Evolutionary conservation across 2,329 filamentous ascomycete species (phyloP), one percentile per base, ranked within the genome.

Genomic region (Ophiostoma tasmaniense): DNA sequence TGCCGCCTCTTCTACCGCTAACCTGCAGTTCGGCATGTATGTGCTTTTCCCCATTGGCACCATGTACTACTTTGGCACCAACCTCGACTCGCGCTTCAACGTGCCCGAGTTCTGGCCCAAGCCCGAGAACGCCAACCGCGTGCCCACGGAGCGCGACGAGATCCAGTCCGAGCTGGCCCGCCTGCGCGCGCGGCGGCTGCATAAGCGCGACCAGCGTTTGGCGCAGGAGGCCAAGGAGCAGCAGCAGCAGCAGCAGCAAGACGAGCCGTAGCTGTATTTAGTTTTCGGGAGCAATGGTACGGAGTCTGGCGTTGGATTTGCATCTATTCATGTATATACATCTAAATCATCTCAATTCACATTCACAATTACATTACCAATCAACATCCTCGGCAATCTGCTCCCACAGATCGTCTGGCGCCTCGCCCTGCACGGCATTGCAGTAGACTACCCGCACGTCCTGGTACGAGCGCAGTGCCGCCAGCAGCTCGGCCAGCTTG

Each of bases 51-150:
- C 95, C 22, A 98, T 99, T 76, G 93, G 92, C 75, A 93, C 95
- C 84, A 99, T 99, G 95, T 98, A 96, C 85, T 99, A 99, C 83
- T 99, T 98, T 80, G 95, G 95, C 77, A 97, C 93, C 69, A 99
- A 99, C 80, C 91, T 99, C 77, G 95, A 99, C 80, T 86, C 90
- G 73, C 90, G 92, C 73, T 99, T 99, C 83, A 82, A 86, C 65
- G 92, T 98, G 1, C 89, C 90, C 28, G 91, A 90, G 70, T 99
- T 99, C 84, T 99, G 95, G 95, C 95, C 95, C 35, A 92, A 89
- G 75, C 83, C 88, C 4, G 89, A 90, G 72, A 84, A 93, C 77
- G 89, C 89, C 71, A 89, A 95, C 80, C 86, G 85, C 75, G 85
- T 95, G 64, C 92, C 92, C 1, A 86, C 86, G 70, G 91, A 95